Evolutionary conservation across 2,329 filamentous ascomycete genomes (phyloP), one percentile per base, ranked within the genome.

Genomic region (Botrytis squamosa): DNA sequence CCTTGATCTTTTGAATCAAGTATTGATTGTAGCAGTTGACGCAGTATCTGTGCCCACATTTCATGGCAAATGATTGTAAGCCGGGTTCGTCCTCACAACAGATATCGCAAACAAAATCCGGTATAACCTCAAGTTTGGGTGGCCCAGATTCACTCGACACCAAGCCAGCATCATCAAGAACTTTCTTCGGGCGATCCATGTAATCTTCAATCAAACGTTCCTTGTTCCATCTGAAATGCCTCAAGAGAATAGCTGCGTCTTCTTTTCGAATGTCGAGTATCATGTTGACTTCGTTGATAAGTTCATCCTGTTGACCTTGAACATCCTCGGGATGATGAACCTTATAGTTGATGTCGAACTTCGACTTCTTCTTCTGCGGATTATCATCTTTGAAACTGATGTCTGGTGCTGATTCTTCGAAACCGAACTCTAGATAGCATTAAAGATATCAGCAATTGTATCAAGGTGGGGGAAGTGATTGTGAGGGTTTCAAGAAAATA

Each of bases 171-270:
- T 90, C 91, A 79, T 97, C 94, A 49, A 98, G 85, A 3, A 96
- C 89, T 80, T 92, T 89, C 74, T 92, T 90, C 5, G 92, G 90
- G 69, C 89, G 89, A 77, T 99, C 95, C 95, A 99, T 98, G 83
- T 98, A 98, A 76, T 94, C 91, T 80, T 99, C 96, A 73, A 98
- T 95, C 77, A 99, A 83, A 57, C 93, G 91, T 82, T 99, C 96
- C 82, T 97, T 96, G 83, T 98, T 98, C 96, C 96, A 99, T 80
- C 94, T 89, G 78, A 93, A 93, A 83, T 96, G 89, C 65, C 96
- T 92, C 74, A 99, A 86, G 59, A 99, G 86, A 71, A 99, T 98
- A 38, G 95, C 95, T 0, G 93, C 91, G 76, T 96, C 93, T 83
- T 98, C 96, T 79, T 93, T 92, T 25, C 93, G 90, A 81, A 98